Evolutionary conservation across 257 asterid genomes (phyloP).

Genomic region (Verbascum thapsus): DNA sequence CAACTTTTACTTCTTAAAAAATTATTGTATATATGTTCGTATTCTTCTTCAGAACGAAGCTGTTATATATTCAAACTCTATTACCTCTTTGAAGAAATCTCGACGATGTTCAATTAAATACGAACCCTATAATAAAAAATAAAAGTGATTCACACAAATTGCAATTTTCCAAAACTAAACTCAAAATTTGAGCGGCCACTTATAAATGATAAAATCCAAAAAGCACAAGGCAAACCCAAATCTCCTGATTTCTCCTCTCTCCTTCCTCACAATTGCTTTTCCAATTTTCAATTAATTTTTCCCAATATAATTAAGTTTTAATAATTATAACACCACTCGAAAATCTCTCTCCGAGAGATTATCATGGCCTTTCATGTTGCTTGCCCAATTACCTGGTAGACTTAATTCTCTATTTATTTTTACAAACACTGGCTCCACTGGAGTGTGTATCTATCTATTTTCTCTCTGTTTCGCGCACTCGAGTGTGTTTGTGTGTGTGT

Average conservation of each 20-base stretch:
- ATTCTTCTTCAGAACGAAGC: no score
- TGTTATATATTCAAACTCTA: no score
- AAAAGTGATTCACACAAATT: not conserved
- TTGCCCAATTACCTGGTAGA: constrained; percentile 99
- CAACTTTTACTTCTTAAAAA: no score
- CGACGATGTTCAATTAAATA: no score
- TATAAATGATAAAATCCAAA: not conserved
- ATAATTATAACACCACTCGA: constrained; percentile 15
- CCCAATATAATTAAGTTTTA: constrained; percentile 31
- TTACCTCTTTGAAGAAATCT: no score
- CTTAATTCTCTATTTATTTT: constrained; percentile 17
- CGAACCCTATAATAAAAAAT: no score
- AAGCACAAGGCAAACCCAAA: constrained; percentile 26
- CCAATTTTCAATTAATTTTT: constrained; percentile 37
- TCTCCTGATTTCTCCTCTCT: constrained; percentile 17
- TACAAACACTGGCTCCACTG: constrained; percentile 24
- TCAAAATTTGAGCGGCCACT: not conserved
- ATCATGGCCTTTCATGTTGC: constrained; percentile 98
- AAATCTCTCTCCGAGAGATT: constrained; percentile 19
- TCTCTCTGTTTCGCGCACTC: constrained; percentile 30
- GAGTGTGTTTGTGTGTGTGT: constrained; percentile 38
- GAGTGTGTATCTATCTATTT: no score
- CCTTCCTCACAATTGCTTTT: constrained; percentile 25
- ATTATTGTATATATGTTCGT: no score
- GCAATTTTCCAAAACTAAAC: not conserved